Conservation (phyloP, 169 alveolate species). For the Eimeria sp. region DNA sequence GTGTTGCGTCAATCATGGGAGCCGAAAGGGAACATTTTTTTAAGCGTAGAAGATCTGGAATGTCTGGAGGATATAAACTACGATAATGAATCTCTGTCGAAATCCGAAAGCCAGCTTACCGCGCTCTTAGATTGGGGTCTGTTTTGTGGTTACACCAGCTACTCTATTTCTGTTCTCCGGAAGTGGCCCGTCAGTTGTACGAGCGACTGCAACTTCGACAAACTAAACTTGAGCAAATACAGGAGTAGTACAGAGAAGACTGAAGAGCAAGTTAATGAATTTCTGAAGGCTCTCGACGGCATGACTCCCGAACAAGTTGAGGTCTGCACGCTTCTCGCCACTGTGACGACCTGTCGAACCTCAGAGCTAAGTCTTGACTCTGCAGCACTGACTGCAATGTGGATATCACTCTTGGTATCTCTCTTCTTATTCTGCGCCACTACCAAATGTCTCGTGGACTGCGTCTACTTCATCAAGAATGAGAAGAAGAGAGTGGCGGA, state of each 20-base stretch:
- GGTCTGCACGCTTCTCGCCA: slow-evolving; percentile 5
- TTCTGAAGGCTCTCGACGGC: neutral
- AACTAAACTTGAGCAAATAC: slow-evolving; percentile 14
- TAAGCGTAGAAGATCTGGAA: neutral
- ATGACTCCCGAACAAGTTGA: slow-evolving; percentile 14
- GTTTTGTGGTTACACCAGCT: slow-evolving; percentile 37
- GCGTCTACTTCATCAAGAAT: neutral
- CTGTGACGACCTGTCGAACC: slow-evolving; percentile 3
- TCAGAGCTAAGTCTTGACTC: neutral
- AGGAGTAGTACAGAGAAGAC: neutral
- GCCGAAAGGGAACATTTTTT: neutral
- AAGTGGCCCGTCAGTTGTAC: slow-evolving; percentile 47
- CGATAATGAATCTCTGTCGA: neutral
- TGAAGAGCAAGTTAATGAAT: slow-evolving; percentile 6
- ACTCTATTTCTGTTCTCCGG: neutral
- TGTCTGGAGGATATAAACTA: neutral
- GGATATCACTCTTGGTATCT: neutral
- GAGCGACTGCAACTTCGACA: slow-evolving; percentile 16
- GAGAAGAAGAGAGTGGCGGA: neutral
- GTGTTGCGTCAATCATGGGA: slow-evolving; percentile 32
- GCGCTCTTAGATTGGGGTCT: slow-evolving; percentile 33
- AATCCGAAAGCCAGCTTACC: neutral
- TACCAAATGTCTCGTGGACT: neutral
- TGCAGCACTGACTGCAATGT: slow-evolving; percentile 7
- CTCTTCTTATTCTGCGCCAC: neutral